Conservation (phyloP, 768 basidiomycete species). For the Hirschioporus abietinus region DNA sequence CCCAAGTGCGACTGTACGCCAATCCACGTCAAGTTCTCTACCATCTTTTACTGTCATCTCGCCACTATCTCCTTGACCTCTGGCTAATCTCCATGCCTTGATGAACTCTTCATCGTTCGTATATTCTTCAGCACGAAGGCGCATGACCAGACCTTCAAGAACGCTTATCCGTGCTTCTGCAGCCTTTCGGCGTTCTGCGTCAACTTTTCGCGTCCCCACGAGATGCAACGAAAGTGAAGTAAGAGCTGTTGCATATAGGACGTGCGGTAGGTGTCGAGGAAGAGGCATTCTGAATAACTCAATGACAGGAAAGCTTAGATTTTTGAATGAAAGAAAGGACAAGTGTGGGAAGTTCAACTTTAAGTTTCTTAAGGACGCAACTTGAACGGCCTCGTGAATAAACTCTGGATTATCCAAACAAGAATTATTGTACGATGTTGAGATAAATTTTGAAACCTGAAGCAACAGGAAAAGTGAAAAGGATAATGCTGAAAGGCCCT, state of each 20-base stretch:
- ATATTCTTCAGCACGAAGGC: not conserved
- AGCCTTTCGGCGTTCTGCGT: constrained; percentile 7
- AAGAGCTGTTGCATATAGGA: not conserved
- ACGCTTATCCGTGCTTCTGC: constrained; percentile 10
- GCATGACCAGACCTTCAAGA: not conserved
- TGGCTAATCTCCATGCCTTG: not conserved
- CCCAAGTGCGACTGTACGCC: not conserved
- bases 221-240: not conserved
- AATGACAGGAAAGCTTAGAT: not conserved
- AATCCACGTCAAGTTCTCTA: not conserved
- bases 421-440: too few relatives aligned
- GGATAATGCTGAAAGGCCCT: too few relatives aligned
- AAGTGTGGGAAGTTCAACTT: not conserved
- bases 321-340: not conserved
- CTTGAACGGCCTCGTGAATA: too few relatives aligned
- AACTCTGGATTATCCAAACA: too few relatives aligned
- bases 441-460: too few relatives aligned
- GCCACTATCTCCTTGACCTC: not conserved
- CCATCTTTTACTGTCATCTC: not conserved
- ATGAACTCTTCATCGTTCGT: not conserved
- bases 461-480: too few relatives aligned
- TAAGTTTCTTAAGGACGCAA: too few relatives aligned
- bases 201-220: not conserved
- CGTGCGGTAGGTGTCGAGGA: not conserved
- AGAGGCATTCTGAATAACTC: not conserved